Evolutionary conservation across 2,329 filamentous ascomycete species (phyloP), one percentile per base, ranked within the genome.

Genomic region (Phialocephala sp.): DNA sequence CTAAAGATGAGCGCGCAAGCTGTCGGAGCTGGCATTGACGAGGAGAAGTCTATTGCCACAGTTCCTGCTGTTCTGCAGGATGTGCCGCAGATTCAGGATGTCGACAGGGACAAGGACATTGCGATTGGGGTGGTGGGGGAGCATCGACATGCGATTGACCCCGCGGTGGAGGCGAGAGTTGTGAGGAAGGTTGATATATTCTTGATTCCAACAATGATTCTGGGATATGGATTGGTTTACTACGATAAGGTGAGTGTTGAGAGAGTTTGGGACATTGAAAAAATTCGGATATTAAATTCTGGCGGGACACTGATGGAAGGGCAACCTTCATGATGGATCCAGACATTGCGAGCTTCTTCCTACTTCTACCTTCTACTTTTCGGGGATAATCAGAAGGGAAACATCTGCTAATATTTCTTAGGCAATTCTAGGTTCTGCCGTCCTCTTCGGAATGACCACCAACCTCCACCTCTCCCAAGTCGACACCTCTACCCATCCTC

Each of bases 391-490:
- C 24, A 8, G 15, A 4, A 4, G n/a, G 24, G 20, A 15, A 20
- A n/a, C 4, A 20, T 32, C 15, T 47, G 43, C 60, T 66, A 22
- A 67, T 43, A 36, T 0, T 20, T 1, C 56, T 0, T 20, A 89
- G 81, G 90, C 91, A 8, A 93, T 93, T 67, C 81, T 93, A 2
- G 91, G 91, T 20, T 87, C 86, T 27, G 90, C 91, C 0, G 87
- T 84, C 1, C 84, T 93, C 14, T 92, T 93, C 74, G 91, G 91
- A 69, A 92, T 93, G 90, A 92, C 89, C 0, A 79, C 80, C 2
- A 90, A 93, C 73, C 82, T 93, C 3, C 68, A 80, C 1, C 84
- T 93, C 50, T 82, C 82, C 36, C 78, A 90, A 4, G 77, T 85
- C 68, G 74, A 80, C n/a, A 76, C 79, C 0, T 82, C 79, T 2